Evolutionary conservation across 495 filamentous ascomycete genomes (phyloP), one percentile per base, ranked within the genome.

Genomic region (Staphylotrichum longicolle): DNA sequence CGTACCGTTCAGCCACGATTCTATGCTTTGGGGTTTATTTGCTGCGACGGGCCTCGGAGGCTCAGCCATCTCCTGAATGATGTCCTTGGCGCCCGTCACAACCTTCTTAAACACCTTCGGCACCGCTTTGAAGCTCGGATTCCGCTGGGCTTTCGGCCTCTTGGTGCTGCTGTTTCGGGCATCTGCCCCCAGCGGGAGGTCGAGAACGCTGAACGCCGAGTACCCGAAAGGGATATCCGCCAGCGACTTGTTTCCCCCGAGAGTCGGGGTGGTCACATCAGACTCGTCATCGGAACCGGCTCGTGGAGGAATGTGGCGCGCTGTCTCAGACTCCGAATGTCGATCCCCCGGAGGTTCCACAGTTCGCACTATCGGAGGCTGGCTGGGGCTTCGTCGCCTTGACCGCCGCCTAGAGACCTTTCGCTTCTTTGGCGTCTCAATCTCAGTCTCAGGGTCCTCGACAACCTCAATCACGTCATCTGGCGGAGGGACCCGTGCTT

Each of bases 1-100:
- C 2, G 88, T 91, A 30, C 79, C 80, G 53, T 86, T 86, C 39
- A 93, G 74, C 89, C 89, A 93, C 3, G 85, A 86, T 73, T 91
- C 88, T 49, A 93, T 90, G 62, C 76, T 89, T 65, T 70, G 80
- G 3, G 82, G 81, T 33, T 79, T 73, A 53, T 83, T 83, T 14
- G 63, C 37, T 32, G 42, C 58, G 2, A 69, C 73, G 34, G 76
- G 76, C 48, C 75, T 75, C 5, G 81, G 78, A 27, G 78, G 78
- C 20, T 85, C 82, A 42, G 72, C 75, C 54, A 72, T 78, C 59
- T 85, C 80, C 5, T 80, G 73, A 40, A 82, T 75, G 48, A 83
- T 83, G 65, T 83, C 81, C 66, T 77, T 82, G 37, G 80, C 80
- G 32, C 80, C 81, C 14, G 69, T 77, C 59, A 82, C 74, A 27